Evolutionary conservation across 2,329 filamentous ascomycete species (phyloP), one percentile per base, ranked within the genome.

Genomic region (Penicillium occitanis): DNA sequence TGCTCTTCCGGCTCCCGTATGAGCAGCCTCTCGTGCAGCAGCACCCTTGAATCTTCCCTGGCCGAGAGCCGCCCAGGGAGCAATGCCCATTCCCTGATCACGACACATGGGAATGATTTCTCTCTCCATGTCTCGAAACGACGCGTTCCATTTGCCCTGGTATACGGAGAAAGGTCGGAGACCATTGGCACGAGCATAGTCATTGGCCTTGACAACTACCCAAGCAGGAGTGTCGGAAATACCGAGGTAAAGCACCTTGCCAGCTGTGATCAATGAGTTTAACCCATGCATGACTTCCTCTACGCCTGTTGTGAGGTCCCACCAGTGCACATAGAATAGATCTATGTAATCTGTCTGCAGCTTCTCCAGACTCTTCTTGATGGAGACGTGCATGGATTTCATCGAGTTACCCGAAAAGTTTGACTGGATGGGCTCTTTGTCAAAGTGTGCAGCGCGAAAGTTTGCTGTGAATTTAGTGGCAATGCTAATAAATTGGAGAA

Each of bases 381-480:
- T 70, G 64, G 76, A 79, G 64, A 82, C 69, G 66, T 80, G 74
- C 67, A 85, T 67, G 62, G 73, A 79, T 63, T 77, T 77, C 28
- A 73, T 75, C 66, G 76, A 72, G 71, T 85, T 85, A 11, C 84
- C 84, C 10, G 67, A 66, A 70, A 73, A 77, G 72, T 85, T 85
- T 64, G 76, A 70, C 6, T 72, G 73, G 10, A 76, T 76, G 72
- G 61, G 72, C 37, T 74, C 75, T 62, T 77, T 78, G 3, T 81
- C 80, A n/a, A 78, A 70, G 30, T 78, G 76, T 51, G 79, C 67
- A 22, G 70, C 70, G 30, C 74, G 78, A 75, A 83, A 90, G 72
- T 85, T 84, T 28, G 84, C 87, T 1, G 87, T 87, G 75, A 83
- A 90, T 73, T 92, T 91, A 63, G 89, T 91, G 0, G 89, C 88